These are phyloP conservation scores for Kodamaea sp. DNA, from an alignment of 1,139 yeast species.

Conservation along the genomic window DNA sequence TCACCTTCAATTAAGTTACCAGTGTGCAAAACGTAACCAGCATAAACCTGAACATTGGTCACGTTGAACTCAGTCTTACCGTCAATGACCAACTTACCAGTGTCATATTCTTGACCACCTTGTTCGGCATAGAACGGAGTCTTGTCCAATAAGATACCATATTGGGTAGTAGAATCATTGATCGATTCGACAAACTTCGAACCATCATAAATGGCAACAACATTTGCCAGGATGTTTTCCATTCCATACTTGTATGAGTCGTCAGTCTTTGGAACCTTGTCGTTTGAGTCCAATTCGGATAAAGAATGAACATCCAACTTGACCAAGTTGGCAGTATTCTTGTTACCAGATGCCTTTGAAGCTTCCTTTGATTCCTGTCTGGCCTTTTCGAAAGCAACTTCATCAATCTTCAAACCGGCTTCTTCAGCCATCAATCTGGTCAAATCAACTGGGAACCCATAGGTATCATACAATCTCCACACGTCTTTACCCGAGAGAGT, in stretches of 20 bases:
- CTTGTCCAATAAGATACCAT: slow-evolving; percentile 79
- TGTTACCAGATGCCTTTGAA: slow-evolving; percentile 77
- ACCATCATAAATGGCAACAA: slow-evolving; percentile 73
- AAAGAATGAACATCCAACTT: slow-evolving; percentile 90
- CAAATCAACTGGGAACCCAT: slow-evolving; percentile 98
- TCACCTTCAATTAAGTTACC: slow-evolving; percentile 79
- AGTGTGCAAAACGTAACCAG: slow-evolving; percentile 93
- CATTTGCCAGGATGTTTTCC: slow-evolving; percentile 57
- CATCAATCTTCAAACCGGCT: slow-evolving; percentile 90
- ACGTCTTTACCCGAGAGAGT: slow-evolving; percentile 89
- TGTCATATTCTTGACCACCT: slow-evolving; percentile 98
- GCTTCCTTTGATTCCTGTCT: slow-evolving; percentile 89
- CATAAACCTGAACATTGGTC: slow-evolving; percentile 86
- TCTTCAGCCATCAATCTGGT: slow-evolving; percentile 99
- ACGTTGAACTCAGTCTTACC: slow-evolving; percentile 86
- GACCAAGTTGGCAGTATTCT: slow-evolving; percentile 56
- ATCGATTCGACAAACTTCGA: slow-evolving; percentile 49
- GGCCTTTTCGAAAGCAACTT: slow-evolving; percentile 86
- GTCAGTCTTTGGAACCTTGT: slow-evolving; percentile 72
- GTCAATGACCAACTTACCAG: slow-evolving; percentile 88
- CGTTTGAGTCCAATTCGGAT: slow-evolving; percentile 57
- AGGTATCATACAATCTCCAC: slow-evolving; percentile 98
- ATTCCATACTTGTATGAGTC: slow-evolving; percentile 72
- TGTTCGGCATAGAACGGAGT: slow-evolving; percentile 97
- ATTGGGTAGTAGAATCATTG: slow-evolving; percentile 47